Evolutionary conservation across 108 stramenopile species (phyloP).

Genomic region (Skeletonema marinoi): DNA sequence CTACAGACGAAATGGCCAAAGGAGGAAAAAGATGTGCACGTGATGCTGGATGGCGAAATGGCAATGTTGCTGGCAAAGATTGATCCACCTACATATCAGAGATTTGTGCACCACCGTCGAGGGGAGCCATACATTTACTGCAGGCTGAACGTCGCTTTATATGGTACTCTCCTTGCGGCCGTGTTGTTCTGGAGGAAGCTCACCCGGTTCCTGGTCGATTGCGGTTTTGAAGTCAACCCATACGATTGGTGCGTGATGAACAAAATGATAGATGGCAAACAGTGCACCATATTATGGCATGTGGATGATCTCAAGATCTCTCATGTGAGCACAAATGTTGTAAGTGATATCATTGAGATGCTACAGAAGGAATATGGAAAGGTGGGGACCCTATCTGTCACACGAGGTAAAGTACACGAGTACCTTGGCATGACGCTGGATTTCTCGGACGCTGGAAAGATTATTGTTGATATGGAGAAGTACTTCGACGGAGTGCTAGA

Average conservation of each 20-base stretch:
- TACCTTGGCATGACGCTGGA: constrained; percentile 52
- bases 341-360: constrained; percentile 12
- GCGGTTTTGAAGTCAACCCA: constrained; percentile 29
- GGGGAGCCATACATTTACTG: background rate
- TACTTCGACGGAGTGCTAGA: background rate
- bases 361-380: constrained; percentile 5
- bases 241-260: constrained; percentile 42
- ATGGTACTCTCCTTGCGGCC: constrained; percentile 6
- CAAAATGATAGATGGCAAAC: constrained; percentile 33
- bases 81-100: constrained; percentile 12
- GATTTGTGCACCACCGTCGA: constrained; percentile 8
- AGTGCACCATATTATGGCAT: constrained; percentile 29
- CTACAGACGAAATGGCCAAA: constrained; percentile 42
- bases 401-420: constrained; percentile 44
- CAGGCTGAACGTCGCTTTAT: constrained; percentile 1
- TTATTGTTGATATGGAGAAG: background rate
- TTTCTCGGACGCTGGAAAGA: background rate
- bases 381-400: constrained; percentile 9
- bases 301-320: constrained; percentile 47
- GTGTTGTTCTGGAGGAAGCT: constrained; percentile 12
- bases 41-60: constrained; percentile 26
- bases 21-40: constrained; percentile 10
- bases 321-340: constrained; percentile 22
- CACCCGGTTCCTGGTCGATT: background rate
- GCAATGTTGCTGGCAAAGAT: constrained; percentile 32